These are phyloP conservation scores for Debaryomyces hansenii DNA, from an alignment of 805 yeast species.

Conservation along the genomic window DNA sequence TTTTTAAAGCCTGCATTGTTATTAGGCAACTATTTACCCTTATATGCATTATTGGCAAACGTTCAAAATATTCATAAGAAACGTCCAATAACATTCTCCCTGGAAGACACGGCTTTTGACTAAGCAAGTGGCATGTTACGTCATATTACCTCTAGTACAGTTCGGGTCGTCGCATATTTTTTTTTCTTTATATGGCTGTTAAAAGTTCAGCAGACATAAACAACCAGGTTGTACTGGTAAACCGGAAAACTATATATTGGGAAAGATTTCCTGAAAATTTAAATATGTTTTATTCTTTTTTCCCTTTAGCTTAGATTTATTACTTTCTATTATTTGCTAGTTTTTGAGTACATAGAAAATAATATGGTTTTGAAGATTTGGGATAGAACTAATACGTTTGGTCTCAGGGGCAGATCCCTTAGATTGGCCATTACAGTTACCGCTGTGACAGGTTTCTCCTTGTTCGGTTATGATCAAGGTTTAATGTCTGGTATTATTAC, in stretches of 20 bases:
- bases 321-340: not conserved
- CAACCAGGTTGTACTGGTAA: not conserved
- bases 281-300: not conserved
- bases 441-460: constrained; percentile 7
- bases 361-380: not conserved
- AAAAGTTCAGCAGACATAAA: not conserved
- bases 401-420: constrained; percentile 50
- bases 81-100: not conserved
- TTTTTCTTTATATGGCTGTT: not conserved
- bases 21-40: not conserved
- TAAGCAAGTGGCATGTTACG: not conserved
- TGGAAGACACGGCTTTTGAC: not conserved
- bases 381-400: constrained; percentile 53
- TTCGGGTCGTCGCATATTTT: not conserved
- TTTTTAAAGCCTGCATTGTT: not conserved
- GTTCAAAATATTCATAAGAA: not conserved
- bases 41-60: not conserved
- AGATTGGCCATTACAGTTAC: constrained; percentile 32
- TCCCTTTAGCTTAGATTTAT: not conserved
- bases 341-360: not conserved
- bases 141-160: not conserved
- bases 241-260: not conserved
- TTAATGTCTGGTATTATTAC: constrained; percentile 62
- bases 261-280: not conserved
- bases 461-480: constrained; percentile 59